phyloP scores from a whole-genome alignment of 768 basidiomycete species.

The Rhizopogon vulgaris region DNA sequence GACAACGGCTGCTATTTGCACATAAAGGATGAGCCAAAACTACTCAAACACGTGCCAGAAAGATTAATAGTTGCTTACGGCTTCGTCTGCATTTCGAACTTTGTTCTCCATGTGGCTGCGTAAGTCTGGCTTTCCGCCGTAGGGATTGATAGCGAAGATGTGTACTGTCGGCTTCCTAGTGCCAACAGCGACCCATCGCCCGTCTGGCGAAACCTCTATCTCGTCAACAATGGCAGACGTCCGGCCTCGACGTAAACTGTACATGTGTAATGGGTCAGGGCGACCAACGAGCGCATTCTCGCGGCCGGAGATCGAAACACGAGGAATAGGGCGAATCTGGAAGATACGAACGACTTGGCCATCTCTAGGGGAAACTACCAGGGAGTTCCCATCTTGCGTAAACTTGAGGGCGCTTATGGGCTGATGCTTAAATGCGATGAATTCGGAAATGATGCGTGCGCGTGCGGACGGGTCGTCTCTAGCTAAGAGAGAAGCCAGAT shows the following conservation, averaged over 20 bases:
- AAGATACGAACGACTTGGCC: slow-evolving; percentile 51
- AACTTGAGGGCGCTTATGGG: slow-evolving; percentile 44
- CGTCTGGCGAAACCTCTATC: slow-evolving; percentile 40
- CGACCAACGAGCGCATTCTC: neutral
- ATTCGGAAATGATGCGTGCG: slow-evolving; percentile 38
- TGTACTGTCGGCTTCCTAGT: slow-evolving; percentile 62
- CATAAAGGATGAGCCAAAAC: neutral
- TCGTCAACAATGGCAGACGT: slow-evolving; percentile 60
- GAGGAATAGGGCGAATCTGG: slow-evolving; percentile 28
- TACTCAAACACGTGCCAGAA: neutral
- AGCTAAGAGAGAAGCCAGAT: slow-evolving; percentile 36
- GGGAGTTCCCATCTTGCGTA: slow-evolving; percentile 44
- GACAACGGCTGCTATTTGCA: slow-evolving; percentile 40
- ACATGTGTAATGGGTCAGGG: slow-evolving; percentile 46
- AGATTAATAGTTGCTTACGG: slow-evolving; percentile 28
- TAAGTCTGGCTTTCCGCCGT: slow-evolving; percentile 63
- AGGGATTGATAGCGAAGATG: slow-evolving; percentile 71
- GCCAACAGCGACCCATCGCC: slow-evolving; percentile 64
- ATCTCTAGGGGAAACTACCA: slow-evolving; percentile 47
- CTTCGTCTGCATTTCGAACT: slow-evolving; percentile 46
- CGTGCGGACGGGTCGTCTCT: slow-evolving; percentile 10
- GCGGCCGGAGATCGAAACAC: slow-evolving; percentile 8
- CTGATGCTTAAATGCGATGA: slow-evolving; percentile 42
- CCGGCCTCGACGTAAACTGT: slow-evolving; percentile 64
- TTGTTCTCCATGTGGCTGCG: slow-evolving; percentile 52